Base-by-base conservation (phyloP, 257 asterid genomes). In the Forsythia viridissima region DNA sequence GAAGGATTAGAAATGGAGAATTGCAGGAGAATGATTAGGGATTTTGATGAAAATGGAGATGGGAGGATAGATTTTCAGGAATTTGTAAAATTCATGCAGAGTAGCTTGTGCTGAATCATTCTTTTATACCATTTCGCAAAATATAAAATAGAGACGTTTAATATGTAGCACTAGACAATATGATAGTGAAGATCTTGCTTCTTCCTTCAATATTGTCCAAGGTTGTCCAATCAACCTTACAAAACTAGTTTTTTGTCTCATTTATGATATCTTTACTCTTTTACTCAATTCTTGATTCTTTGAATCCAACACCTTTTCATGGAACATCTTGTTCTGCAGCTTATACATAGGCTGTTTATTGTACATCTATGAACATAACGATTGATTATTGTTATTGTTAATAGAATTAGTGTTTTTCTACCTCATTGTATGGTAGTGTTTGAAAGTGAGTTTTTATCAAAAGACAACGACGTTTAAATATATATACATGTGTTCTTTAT, bases 21-120 rank as follows among this genome's bases (percentile, higher is more conserved):
- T 48, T 78, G 85, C 70, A 68, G 39, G 76, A 78, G 46, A 37
- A 82, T 82, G 85, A 78, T 82, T 7, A 51, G 75, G 38, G 67
- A 30, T 8, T 74, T 74, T 82, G 85, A 82, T 82, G 55, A 70
- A 38, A 74, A 82, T 70, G 69, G 79, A 4, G 85, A 82, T 82
- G 85, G 82, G 0, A 75, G 34, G 65, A 82, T 82, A 40, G 80
- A 74, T 78, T 82, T 78, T 73, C 46, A 44, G 48, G 85, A 78
- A 74, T 82, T 78, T 59, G 70, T 41, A 43, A 61, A 43, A 34
- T 48, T 72, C 18, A 75, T 75, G 71, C 40, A 75, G 57, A 38
- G 18, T 36, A 59, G 30, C 69, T n/a, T 57, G 37, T 59, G 40
- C 15, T 63, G 15, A 63, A 21, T 21, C 38, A 63, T 63, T 63